Evolutionary conservation across 2,329 filamentous ascomycete genomes (phyloP).

Genomic region (Lasiodiplodia hormozganensis): DNA sequence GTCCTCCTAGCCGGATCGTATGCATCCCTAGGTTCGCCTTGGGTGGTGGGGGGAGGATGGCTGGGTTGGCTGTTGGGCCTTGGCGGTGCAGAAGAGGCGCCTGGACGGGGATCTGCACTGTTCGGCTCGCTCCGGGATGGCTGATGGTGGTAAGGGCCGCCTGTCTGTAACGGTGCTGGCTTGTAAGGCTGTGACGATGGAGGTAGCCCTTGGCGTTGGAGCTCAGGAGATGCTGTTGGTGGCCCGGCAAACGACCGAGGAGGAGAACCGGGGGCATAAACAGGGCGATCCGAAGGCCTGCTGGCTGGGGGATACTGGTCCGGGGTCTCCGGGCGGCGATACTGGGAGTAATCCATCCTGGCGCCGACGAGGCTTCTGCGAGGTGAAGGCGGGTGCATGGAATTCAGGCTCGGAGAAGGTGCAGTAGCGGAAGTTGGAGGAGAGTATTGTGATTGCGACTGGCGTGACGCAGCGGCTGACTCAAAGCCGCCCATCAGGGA

Average conservation of each 20-base stretch:
- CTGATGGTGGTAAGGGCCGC: conserved; percentile 10
- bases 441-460: conserved; percentile 53
- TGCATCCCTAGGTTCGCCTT: conserved; percentile 35
- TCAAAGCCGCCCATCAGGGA: conserved; percentile 69
- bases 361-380: conserved; percentile 42
- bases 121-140: conserved; percentile 22
- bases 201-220: conserved; percentile 41
- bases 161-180: conserved; percentile 8
- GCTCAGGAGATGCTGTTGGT: conserved; percentile 41
- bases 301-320: conserved; percentile 44
- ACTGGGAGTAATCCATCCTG: conserved; percentile 45
- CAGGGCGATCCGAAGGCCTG: conserved; percentile 39
- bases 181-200: conserved; percentile 44
- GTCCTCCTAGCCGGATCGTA: conserved; percentile 40
- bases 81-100: conserved; percentile 38
- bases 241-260: conserved; percentile 34
- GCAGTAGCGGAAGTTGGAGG: conserved; percentile 46
- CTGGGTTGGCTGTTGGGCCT: conserved; percentile 50
- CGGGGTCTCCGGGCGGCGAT: conserved; percentile 46
- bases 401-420: conserved; percentile 46
- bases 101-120: conserved; percentile 20
- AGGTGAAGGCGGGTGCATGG: conserved; percentile 57
- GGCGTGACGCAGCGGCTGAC: conserved; percentile 47
- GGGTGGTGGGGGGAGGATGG: conserved; percentile 37
- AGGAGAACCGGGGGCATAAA: conserved; percentile 42